Base-by-base conservation (phyloP, 108 stramenopile genomes). In the Fragilariopsis cylindrus region DNA sequence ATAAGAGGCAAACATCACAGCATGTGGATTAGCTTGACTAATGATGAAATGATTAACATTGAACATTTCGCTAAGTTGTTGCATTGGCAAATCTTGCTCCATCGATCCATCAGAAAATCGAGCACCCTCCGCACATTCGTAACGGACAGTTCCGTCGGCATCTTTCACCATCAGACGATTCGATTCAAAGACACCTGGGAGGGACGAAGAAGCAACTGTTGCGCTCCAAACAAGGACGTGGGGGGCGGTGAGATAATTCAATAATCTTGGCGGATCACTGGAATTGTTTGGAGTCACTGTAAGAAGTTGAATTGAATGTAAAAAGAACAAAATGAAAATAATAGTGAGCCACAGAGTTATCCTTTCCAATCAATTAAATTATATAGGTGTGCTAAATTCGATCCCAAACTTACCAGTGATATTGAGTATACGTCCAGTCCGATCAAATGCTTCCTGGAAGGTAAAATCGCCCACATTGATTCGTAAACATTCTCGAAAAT, bases 41-140 rank as follows among this genome's bases (percentile, higher is more conserved):
- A 98, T 90, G 65, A 99, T 94, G 74, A 98, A 98, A 79, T 99
- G 99, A 77, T 98, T 98, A 65, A 98, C 85, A 85, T 98, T 98
- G 85, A 99, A 99, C 84, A 99, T 96, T 88, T 98, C 97, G 46
- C 86, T 86, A n/a, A 99, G 93, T 76, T 96, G 96, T 74, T 97
- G 92, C 94, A 98, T 97, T 8, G 99, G 99, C 58, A 99, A 79
- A 82, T 99, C 99, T 55, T 84, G 85, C 73, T 98, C 97, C 92
- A 98, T 93, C 75, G 88, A 91, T 19, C 98, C 92, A 80, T 93
- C 82, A n/a, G 77, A 76, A 74, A 90, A 90, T 3, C 48, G 48
- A 3, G 75, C 76, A 12, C 74, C 73, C 44, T 82, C 82, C 3
- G 84, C 87, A 74, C 84, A 82, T 80, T 96, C 94, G 43, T 86